Conservation (phyloP, 768 basidiomycete genomes). For the Xerocomus potaroensis region DNA sequence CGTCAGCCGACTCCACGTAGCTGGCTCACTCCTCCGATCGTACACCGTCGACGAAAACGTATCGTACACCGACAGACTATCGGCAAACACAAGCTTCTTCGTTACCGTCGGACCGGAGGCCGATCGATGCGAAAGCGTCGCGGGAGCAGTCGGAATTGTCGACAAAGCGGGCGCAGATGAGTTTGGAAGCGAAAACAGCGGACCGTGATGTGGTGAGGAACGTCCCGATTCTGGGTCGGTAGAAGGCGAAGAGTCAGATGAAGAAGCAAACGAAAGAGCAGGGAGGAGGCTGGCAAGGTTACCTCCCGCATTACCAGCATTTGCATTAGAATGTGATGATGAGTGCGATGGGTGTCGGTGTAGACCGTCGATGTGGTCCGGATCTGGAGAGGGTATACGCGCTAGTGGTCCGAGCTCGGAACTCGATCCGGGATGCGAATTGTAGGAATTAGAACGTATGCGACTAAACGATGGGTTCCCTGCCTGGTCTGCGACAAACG, state of each 20-base stretch:
- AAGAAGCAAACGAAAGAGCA: constrained; percentile 51
- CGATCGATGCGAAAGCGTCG: constrained; percentile 65
- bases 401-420: constrained; percentile 71
- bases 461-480: constrained; percentile 44
- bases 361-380: constrained; percentile 84
- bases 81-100: constrained; percentile 84
- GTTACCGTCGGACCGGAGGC: constrained; percentile 69
- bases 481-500: constrained; percentile 41
- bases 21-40: constrained; percentile 92
- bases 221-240: constrained; percentile 36
- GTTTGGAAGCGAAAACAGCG: constrained; percentile 76
- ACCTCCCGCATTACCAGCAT: constrained; percentile 24
- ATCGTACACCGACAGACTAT: constrained; percentile 90
- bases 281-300: constrained; percentile 45
- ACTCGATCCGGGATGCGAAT: constrained; percentile 41
- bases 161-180: constrained; percentile 88
- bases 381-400: constrained; percentile 77
- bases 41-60: constrained; percentile 92
- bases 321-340: constrained; percentile 34
- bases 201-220: constrained; percentile 33
- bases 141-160: constrained; percentile 41
- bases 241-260: constrained; percentile 32
- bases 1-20: constrained; percentile 94
- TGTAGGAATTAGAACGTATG: constrained; percentile 82
- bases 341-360: constrained; percentile 62